phyloP scores from a whole-genome alignment of 2,329 filamentous ascomycete genomes.

The Fusarium tricinctum region DNA sequence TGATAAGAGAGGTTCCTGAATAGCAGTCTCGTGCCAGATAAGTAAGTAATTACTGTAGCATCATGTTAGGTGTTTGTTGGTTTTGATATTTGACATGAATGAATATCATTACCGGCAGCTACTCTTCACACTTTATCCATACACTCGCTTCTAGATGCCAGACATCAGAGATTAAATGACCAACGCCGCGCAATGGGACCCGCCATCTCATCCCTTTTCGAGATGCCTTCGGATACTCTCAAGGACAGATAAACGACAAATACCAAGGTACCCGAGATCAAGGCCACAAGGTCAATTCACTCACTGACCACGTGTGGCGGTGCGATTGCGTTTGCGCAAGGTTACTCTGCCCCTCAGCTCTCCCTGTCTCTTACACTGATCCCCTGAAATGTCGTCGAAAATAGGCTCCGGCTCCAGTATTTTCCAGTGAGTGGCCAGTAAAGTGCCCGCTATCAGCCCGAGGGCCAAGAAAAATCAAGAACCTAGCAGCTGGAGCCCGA shows the following conservation, averaged over 20 bases:
- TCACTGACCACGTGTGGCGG: conserved; percentile 34
- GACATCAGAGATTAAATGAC: not conserved
- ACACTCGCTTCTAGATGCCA: not conserved
- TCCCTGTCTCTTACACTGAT: conserved; percentile 16
- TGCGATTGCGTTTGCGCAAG: conserved; percentile 23
- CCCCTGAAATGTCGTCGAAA: conserved; percentile 40
- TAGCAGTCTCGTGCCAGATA: not conserved
- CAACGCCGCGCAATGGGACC: not conserved
- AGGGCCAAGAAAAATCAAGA: conserved; percentile 42
- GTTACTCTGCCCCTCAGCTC: conserved; percentile 28
- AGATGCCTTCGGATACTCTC: not conserved
- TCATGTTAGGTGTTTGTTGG: not conserved
- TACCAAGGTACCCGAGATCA: conserved; percentile 24
- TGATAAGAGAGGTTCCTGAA: not conserved
- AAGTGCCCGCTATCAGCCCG: conserved; percentile 37
- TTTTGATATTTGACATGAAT: not conserved
- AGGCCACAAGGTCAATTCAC: not conserved
- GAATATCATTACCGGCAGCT: not conserved
- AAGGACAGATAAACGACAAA: conserved; percentile 10
- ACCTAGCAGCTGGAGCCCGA: conserved; percentile 27
- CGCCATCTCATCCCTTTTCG: conserved; percentile 2
- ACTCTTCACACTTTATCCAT: too few species aligned
- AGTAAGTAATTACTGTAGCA: too few species aligned
- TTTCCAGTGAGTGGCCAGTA: conserved; percentile 33
- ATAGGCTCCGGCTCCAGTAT: conserved; percentile 46